Evolutionary conservation across 2,329 filamentous ascomycete genomes (phyloP).

Genomic region (Colletotrichum acutatum): DNA sequence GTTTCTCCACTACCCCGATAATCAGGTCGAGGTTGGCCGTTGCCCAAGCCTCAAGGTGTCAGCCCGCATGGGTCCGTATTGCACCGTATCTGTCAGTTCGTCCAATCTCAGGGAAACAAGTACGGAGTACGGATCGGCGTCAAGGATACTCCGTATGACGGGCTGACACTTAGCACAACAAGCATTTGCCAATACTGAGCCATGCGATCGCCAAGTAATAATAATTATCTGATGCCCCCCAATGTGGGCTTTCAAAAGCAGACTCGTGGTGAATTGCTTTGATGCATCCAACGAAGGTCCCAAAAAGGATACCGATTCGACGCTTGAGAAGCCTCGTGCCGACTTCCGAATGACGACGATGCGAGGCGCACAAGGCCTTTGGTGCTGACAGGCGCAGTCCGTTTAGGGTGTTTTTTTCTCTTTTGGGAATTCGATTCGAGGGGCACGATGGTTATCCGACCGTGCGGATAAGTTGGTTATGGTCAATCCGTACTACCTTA

Average conservation of each 20-base stretch:
- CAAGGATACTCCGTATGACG: neutral
- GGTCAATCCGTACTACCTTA: neutral
- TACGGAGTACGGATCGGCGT: neutral
- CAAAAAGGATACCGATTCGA: neutral
- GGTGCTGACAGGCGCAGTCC: neutral
- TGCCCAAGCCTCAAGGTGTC: neutral
- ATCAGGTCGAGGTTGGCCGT: neutral
- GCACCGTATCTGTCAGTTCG: neutral
- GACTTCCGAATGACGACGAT: conserved; percentile 6
- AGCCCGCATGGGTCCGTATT: neutral
- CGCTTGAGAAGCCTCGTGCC: conserved; percentile 2
- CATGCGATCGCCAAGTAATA: neutral
- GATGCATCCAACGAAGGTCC: no score
- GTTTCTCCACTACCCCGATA: neutral
- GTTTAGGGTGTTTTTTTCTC: conserved; percentile 22
- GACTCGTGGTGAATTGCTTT: neutral
- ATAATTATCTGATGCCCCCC: neutral
- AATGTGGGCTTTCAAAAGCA: neutral
- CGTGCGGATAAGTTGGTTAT: neutral
- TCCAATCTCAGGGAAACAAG: neutral
- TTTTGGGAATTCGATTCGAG: conserved; percentile 41
- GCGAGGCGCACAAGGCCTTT: neutral
- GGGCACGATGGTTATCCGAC: neutral
- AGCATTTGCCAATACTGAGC: neutral
- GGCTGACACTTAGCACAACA: neutral